These are phyloP conservation scores for Cephalotrichum gorgonifer DNA, from an alignment of 2,329 filamentous ascomycete species.

Conservation along the genomic window DNA sequence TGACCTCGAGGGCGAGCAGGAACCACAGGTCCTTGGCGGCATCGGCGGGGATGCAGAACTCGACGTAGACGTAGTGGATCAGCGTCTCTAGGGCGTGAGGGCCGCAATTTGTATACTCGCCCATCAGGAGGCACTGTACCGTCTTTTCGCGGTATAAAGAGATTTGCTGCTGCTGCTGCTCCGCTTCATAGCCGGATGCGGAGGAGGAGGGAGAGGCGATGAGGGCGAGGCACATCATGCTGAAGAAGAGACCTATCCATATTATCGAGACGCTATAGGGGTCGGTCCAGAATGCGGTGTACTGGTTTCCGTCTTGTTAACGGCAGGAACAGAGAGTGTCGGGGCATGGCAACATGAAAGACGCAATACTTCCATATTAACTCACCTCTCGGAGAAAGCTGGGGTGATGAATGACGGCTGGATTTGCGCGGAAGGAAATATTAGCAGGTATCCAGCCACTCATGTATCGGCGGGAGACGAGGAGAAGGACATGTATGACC, in stretches of 20 bases:
- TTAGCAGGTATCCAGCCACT: background rate
- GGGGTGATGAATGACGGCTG: background rate
- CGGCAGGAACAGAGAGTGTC: no score
- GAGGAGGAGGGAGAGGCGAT: conserved; percentile 7
- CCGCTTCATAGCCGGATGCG: conserved; percentile 4
- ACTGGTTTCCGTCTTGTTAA: conserved; percentile 20
- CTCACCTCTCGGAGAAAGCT: background rate
- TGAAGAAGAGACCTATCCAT: conserved; percentile 36
- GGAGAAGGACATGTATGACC: no score
- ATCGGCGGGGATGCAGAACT: conserved; percentile 18
- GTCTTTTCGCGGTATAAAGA: conserved; percentile 16
- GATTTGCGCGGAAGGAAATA: no score
- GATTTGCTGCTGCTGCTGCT: conserved; percentile 1
- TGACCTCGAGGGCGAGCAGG: conserved; percentile 20
- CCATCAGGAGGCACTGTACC: conserved; percentile 25
- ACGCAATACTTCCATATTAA: background rate
- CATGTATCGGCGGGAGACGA: background rate
- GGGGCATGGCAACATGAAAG: background rate
- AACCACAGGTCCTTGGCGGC: conserved; percentile 23
- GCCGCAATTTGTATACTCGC: conserved; percentile 30
- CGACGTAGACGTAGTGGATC: conserved; percentile 21
- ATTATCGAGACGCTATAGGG: conserved; percentile 23
- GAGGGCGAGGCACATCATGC: conserved; percentile 29
- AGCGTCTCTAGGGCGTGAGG: conserved; percentile 28
- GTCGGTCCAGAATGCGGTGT: conserved; percentile 31